These are phyloP conservation scores for Globisporangium carolinianum DNA, from an alignment of 352 stramenopile species.

Conservation along the genomic window DNA sequence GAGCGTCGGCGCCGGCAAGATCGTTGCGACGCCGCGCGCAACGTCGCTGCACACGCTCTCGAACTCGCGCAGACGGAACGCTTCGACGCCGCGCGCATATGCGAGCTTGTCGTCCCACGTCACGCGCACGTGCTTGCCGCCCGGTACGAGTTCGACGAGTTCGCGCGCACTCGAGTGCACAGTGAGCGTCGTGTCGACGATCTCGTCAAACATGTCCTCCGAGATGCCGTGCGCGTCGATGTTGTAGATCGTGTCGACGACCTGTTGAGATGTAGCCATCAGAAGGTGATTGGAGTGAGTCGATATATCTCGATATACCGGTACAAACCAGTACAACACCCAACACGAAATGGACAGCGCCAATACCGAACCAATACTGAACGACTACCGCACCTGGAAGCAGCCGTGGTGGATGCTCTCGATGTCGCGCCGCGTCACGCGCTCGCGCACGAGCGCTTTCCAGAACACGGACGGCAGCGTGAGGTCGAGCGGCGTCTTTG, in stretches of 20 bases:
- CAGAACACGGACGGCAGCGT: conserved; percentile 90
- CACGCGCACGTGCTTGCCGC: conserved; percentile 73
- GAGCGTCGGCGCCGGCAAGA: conserved; percentile 73
- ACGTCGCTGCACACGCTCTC: conserved; percentile 66
- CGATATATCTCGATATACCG: neutral
- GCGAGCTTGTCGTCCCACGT: conserved; percentile 87
- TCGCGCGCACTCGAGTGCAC: conserved; percentile 78
- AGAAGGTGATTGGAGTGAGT: too few species aligned
- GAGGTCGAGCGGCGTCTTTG: conserved; percentile 89
- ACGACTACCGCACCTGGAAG: conserved; percentile 32
- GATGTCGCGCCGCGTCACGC: conserved; percentile 72
- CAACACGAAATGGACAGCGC: too few species aligned
- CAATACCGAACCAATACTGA: too few species aligned
- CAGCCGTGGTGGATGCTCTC: conserved; percentile 77
- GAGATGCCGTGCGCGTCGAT: conserved; percentile 74
- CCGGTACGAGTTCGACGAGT: conserved; percentile 74
- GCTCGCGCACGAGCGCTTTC: conserved; percentile 88
- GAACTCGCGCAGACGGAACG: conserved; percentile 79
- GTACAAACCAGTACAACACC: too few species aligned
- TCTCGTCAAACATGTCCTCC: conserved; percentile 85
- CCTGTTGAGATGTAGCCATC: conserved; percentile 1
- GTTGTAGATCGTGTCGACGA: conserved; percentile 86
- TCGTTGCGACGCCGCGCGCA: conserved; percentile 75
- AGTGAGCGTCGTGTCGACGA: conserved; percentile 88
- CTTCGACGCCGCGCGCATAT: conserved; percentile 74